A percentile compares a stretch with the other conserved stretches of the same genome.
phyloP scores from a whole-genome alignment of 2,329 filamentous ascomycete genomes.

The Cladosporium halotolerans region DNA sequence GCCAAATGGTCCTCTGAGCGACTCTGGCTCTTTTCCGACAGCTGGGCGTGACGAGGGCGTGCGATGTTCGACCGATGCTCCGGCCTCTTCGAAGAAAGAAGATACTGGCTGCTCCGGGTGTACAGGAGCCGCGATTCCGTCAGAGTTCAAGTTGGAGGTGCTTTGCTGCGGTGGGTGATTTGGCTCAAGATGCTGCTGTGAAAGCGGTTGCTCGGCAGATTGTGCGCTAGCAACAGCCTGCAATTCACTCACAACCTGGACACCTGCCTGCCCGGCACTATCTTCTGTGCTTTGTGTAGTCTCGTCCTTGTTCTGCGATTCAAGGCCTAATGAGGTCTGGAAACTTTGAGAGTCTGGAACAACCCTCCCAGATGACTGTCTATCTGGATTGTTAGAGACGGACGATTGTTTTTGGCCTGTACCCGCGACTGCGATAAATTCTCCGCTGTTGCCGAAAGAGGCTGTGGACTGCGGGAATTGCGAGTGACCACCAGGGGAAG shows the following conservation, averaged over 20 bases:
- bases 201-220: too few species aligned
- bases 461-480: background rate
- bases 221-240: background rate
- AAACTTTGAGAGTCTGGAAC: conserved; percentile 17
- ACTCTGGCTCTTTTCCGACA: too few species aligned
- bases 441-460: background rate
- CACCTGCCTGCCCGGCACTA: background rate
- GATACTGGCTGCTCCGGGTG: too few species aligned
- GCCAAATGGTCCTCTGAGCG: too few species aligned
- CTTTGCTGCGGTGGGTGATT: too few species aligned
- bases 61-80: too few species aligned
- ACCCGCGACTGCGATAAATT: background rate
- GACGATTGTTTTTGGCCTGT: background rate
- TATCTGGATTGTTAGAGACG: background rate
- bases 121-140: too few species aligned
- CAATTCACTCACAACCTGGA: background rate
- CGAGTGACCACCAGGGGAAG: background rate
- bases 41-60: too few species aligned
- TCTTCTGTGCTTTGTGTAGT: background rate
- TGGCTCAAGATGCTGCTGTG: too few species aligned
- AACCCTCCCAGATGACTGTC: conserved; percentile 1
- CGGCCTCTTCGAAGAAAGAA: too few species aligned
- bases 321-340: background rate
- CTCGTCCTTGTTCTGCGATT: background rate
- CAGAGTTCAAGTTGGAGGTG: too few species aligned